Evolutionary conservation across 768 basidiomycete genomes (phyloP), one percentile per base, ranked within the genome.

Genomic region (Leccinum rimulosum): DNA sequence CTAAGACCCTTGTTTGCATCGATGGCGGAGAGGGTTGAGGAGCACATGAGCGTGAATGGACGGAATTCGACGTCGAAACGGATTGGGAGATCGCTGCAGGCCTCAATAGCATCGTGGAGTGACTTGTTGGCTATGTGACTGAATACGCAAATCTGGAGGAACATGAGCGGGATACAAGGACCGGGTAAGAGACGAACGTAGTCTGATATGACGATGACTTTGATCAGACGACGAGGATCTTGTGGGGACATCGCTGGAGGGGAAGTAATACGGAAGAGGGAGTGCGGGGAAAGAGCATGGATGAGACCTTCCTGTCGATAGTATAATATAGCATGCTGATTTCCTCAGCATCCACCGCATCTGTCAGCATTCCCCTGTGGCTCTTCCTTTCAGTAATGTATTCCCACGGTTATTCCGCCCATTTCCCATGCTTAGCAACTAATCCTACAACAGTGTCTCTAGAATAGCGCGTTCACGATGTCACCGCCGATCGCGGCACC

Each of bases 391-490:
- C 7, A 40, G 72, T 54, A 74, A 38, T 59, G 17, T 8, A 56
- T 62, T 71, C 62, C 35, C 69, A 72, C 68, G 50, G 33, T 45
- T 5, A 66, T n/a, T 15, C 50, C 50, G 36, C 50, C 49, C 1
- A 33, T 25, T 61, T 69, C 66, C 25, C 69, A 70, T 66, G 58
- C 57, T 55, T 53, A 65, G 50, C 54, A 58, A 65, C 55, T 58
- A 57, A 45, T 54, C 48, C 55, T 61, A 67, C 55, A 55, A 36
- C 30, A 25, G 40, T 45, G 10, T 15, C 15, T 45, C 61, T 71
- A 84, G 68, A 83, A 82, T 40, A 82, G 75, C n/a, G 78, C 67
- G 62, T 81, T 75, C 61, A 84, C 70, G 27, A 83, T 66, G 14
- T 73, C 79, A 52, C 76, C 72, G 28, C 77, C 77, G 49, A 82